These are phyloP conservation scores for Lachnellula arida DNA, from an alignment of 2,329 filamentous ascomycete species.

Conservation along the genomic window DNA sequence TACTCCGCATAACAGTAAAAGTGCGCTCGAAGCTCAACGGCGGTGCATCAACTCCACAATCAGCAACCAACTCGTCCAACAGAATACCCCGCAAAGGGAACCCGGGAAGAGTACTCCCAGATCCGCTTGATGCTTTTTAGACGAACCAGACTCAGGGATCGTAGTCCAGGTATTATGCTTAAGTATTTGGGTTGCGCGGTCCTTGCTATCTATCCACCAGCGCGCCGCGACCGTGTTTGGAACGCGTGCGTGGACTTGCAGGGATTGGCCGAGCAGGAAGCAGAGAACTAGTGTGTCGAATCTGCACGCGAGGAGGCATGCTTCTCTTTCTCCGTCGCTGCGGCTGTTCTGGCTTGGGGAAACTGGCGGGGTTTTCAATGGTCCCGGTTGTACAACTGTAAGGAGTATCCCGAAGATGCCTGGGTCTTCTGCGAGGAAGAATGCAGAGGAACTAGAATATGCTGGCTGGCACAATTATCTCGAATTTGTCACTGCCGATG, in stretches of 20 bases:
- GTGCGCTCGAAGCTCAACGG: not conserved
- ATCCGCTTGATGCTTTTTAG: not conserved
- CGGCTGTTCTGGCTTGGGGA: not conserved
- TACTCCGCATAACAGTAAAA: not conserved
- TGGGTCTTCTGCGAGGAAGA: not conserved
- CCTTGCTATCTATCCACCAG: not conserved
- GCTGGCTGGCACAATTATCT: not conserved
- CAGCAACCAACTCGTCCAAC: not conserved
- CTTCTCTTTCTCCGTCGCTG: not conserved
- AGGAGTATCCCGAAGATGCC: not conserved
- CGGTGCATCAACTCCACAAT: too few species aligned
- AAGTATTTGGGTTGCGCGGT: not conserved
- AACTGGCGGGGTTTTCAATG: not conserved
- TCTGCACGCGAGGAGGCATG: too few species aligned
- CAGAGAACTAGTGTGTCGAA: not conserved
- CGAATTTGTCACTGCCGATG: not conserved
- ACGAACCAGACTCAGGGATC: not conserved
- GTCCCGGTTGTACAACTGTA: not conserved
- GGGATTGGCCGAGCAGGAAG: not conserved
- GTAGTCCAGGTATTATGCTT: not conserved
- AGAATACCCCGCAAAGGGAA: not conserved
- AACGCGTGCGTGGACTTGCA: not conserved
- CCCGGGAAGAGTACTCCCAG: not conserved
- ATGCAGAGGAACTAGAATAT: not conserved
- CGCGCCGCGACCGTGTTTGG: not conserved